These are phyloP conservation scores for Cyclostephanos invisitatus DNA, from an alignment of 108 stramenopile genomes.

Conservation along the genomic window DNA sequence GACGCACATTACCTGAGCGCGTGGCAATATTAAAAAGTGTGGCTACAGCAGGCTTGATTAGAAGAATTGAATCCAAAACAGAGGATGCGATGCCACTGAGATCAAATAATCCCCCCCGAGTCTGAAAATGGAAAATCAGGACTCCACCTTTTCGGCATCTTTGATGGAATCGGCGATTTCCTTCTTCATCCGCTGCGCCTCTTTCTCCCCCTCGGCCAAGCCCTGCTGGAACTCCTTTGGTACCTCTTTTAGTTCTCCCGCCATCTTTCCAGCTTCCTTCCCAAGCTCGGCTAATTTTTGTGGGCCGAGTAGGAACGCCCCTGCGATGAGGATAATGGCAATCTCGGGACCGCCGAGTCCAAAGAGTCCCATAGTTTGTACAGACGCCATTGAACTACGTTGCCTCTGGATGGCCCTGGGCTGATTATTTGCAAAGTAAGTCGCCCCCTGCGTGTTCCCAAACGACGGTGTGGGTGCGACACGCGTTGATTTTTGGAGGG, in stretches of 20 bases:
- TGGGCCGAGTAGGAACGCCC: conserved; percentile 92
- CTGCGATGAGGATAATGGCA: conserved; percentile 88
- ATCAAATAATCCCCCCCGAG: neutral
- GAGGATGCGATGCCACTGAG: neutral
- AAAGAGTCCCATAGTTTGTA: conserved; percentile 89
- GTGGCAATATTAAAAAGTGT: neutral
- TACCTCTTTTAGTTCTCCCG: conserved; percentile 94
- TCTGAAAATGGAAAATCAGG: neutral
- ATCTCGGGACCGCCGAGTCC: conserved; percentile 94
- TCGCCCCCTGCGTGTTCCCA: conserved; percentile 30
- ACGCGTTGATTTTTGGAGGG: conserved; percentile 20
- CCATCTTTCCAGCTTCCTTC: conserved; percentile 95
- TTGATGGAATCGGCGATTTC: conserved; percentile 47
- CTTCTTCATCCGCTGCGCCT: conserved; percentile 68
- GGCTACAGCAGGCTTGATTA: neutral
- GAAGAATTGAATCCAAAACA: neutral
- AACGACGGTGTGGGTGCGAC: conserved; percentile 15
- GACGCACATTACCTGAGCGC: neutral
- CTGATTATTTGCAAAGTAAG: conserved; percentile 43
- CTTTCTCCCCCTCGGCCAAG: conserved; percentile 84
- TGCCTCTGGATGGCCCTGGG: conserved; percentile 50
- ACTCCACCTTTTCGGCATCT: conserved; percentile 47
- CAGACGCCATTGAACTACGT: conserved; percentile 73
- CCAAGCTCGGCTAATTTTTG: conserved; percentile 90
- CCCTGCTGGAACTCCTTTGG: conserved; percentile 95